phyloP scores from a whole-genome alignment of 371 early-diverging fungal genomes.

The Fennellomyces sp. region DNA sequence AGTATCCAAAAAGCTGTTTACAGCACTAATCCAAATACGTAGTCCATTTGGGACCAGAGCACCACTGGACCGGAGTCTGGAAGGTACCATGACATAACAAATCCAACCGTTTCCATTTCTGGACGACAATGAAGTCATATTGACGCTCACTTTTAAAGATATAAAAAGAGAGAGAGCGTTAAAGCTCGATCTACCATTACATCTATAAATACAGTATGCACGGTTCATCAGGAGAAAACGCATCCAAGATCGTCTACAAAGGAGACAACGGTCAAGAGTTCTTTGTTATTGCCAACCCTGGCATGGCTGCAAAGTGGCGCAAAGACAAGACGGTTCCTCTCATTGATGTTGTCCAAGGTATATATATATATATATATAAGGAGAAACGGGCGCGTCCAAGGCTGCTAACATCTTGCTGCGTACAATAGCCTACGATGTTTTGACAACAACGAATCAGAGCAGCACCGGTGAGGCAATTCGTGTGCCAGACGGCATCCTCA shows the following conservation, averaged over 20 bases:
- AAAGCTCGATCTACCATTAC: not conserved
- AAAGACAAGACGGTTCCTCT: constrained; percentile 37
- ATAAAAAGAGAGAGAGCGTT: not conserved
- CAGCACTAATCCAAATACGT: too few species aligned
- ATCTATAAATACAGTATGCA: not conserved
- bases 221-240: constrained; percentile 1
- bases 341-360: constrained; percentile 36
- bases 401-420: too few species aligned
- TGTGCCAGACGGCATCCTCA: constrained; percentile 13
- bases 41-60: too few species aligned
- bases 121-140: not conserved
- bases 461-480: constrained; percentile 20
- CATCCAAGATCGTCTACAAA: constrained; percentile 33
- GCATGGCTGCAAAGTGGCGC: constrained; percentile 31
- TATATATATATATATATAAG: not conserved
- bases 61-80: too few species aligned
- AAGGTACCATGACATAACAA: too few species aligned
- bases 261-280: constrained; percentile 24
- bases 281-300: constrained; percentile 37
- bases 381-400: not conserved
- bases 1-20: too few species aligned
- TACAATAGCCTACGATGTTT: constrained; percentile 14
- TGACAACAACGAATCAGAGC: constrained; percentile 9
- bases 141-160: not conserved
- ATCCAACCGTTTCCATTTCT: not conserved